These are phyloP conservation scores for Pestalotiopsis sp. DNA, from an alignment of 2,329 filamentous ascomycete genomes.

Conservation along the genomic window DNA sequence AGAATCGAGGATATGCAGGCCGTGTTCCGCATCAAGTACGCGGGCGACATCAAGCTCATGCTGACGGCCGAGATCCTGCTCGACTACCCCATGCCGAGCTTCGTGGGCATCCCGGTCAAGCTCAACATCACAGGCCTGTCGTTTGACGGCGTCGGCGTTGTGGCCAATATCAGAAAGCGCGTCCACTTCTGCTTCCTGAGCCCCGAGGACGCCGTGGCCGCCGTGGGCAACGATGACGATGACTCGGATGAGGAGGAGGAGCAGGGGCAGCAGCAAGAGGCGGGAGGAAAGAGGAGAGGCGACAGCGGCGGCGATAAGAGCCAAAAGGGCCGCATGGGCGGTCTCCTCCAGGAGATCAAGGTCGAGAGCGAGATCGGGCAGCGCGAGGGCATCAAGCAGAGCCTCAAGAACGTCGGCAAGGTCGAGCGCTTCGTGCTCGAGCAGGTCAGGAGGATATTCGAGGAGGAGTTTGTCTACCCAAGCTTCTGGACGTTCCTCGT, in stretches of 20 bases:
- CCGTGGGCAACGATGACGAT: constrained; percentile 56
- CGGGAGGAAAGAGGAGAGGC: constrained; percentile 28
- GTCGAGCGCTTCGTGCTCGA: constrained; percentile 97
- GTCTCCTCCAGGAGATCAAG: constrained; percentile 86
- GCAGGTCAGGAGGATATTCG: constrained; percentile 94
- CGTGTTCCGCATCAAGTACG: constrained; percentile 87
- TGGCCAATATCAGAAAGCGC: constrained; percentile 86
- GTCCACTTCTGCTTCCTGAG: constrained; percentile 95
- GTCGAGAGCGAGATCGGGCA: constrained; percentile 98
- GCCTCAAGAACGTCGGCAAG: constrained; percentile 97
- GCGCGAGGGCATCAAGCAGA: constrained; percentile 88
- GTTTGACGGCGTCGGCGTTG: constrained; percentile 91
- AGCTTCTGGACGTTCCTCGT: constrained; percentile 98
- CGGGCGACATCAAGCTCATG: constrained; percentile 83
- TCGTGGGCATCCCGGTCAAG: constrained; percentile 92
- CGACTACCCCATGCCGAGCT: constrained; percentile 98
- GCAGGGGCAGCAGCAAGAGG: neutral
- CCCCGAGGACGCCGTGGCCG: constrained; percentile 83
- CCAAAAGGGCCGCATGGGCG: constrained; percentile 61
- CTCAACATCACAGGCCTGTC: constrained; percentile 93
- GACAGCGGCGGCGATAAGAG: neutral
- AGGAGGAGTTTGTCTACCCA: constrained; percentile 97
- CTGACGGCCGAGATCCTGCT: constrained; percentile 94
- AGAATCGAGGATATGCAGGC: constrained; percentile 88
- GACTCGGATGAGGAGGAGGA: constrained; percentile 31